Evolutionary conservation across 1,284 basidiomycete species (phyloP), one percentile per base, ranked within the genome.

Genomic region (Lignosus rhinocerotis): DNA sequence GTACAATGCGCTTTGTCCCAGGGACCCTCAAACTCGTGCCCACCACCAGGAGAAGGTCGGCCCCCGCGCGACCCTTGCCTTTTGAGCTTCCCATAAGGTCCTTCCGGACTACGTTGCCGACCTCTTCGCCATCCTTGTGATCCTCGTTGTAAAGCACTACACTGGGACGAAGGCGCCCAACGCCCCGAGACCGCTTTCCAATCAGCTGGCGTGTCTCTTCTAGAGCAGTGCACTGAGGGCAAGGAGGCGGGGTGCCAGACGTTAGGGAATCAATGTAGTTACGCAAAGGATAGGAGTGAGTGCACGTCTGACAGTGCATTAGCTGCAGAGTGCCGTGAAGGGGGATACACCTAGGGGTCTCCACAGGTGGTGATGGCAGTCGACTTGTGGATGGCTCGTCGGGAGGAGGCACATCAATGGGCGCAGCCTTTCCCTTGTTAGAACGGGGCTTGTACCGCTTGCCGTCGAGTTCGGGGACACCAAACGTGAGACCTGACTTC

Each of bases 121-220:
- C 93, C 17, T 86, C 85, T 67, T 96, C 93, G 1, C 92, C 94
- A 60, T 94, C 86, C 68, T 88, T 91, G 74, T 96, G 94, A 45
- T 82, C 79, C 69, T 96, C 95, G 63, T 94, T 94, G 71, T 98
- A 97, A 36, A 98, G 76, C 0, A 98, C 93, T 8, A 97, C 93
- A 60, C 90, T 91, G 0, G 94, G 90, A 39, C 94, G 86, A 55
- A 97, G 79, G 60, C 83, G 83, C 1, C 95, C 94, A 16, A 95
- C 82, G 1, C 90, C 88, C 42, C 94, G 80, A 8, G 88, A 83
- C 11, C 95, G 88, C 71, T 96, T 93, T 3, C 91, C 92, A 12
- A 90, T 76, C 16, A 88, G 76, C 50, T 86, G 81, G 32, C 94
- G 85, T 31, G 88, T 86, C 46, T 80, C 77, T 63, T 94, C 88